Evolutionary conservation across 306 rosid species (phyloP).

Genomic region (Macrotyloma uniflorum): DNA sequence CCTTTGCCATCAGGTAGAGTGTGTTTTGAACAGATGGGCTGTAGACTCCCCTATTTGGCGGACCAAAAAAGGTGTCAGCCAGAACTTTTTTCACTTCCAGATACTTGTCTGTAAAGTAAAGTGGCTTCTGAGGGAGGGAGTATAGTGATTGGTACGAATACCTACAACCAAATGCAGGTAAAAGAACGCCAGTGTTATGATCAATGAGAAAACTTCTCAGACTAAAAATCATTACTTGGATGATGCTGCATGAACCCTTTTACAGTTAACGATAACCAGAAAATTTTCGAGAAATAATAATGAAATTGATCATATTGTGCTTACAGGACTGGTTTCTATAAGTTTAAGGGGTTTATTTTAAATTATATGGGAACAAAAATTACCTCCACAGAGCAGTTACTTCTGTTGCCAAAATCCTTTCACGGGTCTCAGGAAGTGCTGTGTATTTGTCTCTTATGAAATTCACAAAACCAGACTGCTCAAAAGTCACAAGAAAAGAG

Average conservation of each 20-base stretch:
- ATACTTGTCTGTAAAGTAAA: slow-evolving; percentile 73
- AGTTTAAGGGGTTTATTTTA: slow-evolving; percentile 2
- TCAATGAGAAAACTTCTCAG: neutral
- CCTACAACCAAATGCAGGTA: slow-evolving; percentile 55
- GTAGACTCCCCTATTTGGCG: slow-evolving; percentile 74
- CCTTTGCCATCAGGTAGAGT: slow-evolving; percentile 85
- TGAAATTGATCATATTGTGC: slow-evolving; percentile 12
- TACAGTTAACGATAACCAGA: neutral
- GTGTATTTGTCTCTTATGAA: slow-evolving; percentile 85
- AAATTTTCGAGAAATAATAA: neutral
- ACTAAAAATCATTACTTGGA: neutral
- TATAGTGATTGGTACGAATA: slow-evolving; percentile 64
- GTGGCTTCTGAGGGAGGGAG: slow-evolving; percentile 63
- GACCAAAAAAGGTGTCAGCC: slow-evolving; percentile 76
- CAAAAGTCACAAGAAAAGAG: slow-evolving; percentile 15
- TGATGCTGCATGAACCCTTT: neutral
- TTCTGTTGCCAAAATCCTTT: slow-evolving; percentile 92
- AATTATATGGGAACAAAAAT: slow-evolving; percentile 7
- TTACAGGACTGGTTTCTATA: neutral
- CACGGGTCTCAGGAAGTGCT: slow-evolving; percentile 85
- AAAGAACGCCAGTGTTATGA: slow-evolving; percentile 7
- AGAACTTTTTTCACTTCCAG: slow-evolving; percentile 63
- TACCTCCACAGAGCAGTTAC: slow-evolving; percentile 89
- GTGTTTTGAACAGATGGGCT: slow-evolving; percentile 97
- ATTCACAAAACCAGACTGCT: slow-evolving; percentile 95